Evolutionary conservation across 2,329 filamentous ascomycete genomes (phyloP).

Genomic region (Sporothrix pallida): DNA sequence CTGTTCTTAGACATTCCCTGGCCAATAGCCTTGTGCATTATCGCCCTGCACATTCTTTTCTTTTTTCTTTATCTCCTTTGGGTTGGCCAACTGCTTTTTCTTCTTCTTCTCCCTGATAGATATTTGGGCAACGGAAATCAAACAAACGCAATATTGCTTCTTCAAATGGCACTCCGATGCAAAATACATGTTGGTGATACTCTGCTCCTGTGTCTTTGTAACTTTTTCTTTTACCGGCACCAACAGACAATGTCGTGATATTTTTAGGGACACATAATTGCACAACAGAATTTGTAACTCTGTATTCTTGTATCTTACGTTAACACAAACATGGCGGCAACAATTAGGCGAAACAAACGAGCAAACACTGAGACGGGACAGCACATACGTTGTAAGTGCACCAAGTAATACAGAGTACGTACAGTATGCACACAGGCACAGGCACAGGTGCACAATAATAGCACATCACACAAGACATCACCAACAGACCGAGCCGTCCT

Average conservation of each 20-base stretch:
- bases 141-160: not conserved
- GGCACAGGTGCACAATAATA: not conserved
- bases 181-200: not conserved
- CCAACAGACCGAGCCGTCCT: conserved; percentile 3
- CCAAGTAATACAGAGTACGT: not conserved
- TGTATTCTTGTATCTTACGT: no score
- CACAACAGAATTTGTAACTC: not conserved
- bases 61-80: not conserved
- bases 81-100: not conserved
- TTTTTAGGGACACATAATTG: conserved; percentile 8
- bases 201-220: not conserved
- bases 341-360: not conserved
- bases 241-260: not conserved
- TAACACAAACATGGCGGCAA: not conserved
- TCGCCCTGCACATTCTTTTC: not conserved
- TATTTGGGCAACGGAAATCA: not conserved
- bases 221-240: not conserved
- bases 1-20: conserved; percentile 6
- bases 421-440: not conserved
- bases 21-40: not conserved
- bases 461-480: conserved; percentile 6
- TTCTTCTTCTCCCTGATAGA: not conserved
- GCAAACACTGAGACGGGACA: not conserved
- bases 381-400: not conserved
- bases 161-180: not conserved